A percentile compares a stretch with the other conserved stretches of the same genome.
Conservation (phyloP, 139 green algal genomes). For the Chlorella sorokiniana region DNA sequence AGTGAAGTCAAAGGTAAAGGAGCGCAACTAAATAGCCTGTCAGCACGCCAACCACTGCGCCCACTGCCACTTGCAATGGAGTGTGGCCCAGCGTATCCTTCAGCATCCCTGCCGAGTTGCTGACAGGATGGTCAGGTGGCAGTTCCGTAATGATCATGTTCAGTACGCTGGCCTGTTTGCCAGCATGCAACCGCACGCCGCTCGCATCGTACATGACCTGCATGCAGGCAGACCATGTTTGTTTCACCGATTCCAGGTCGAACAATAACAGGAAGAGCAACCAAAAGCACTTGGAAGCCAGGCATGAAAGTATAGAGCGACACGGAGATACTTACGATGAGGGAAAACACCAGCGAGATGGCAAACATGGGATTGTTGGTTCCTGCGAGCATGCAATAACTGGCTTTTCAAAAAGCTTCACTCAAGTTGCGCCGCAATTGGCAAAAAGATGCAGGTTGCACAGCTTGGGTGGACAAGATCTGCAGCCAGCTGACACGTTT, state of each 20-base stretch:
- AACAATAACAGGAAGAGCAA: background rate
- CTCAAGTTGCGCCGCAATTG: too few species aligned
- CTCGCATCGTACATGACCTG: slow-evolving; percentile 93
- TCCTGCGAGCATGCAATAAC: too few species aligned
- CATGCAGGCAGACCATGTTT: background rate
- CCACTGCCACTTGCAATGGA: slow-evolving; percentile 56
- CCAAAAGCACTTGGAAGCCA: background rate
- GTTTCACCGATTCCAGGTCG: too few species aligned
- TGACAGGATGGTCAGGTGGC: slow-evolving; percentile 76
- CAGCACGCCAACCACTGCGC: slow-evolving; percentile 43
- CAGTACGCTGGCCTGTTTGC: slow-evolving; percentile 94
- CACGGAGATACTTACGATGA: slow-evolving; percentile 57
- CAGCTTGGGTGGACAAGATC: too few species aligned
- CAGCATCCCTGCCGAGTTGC: slow-evolving; percentile 44
- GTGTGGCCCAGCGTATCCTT: slow-evolving; percentile 84
- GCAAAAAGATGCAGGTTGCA: too few species aligned
- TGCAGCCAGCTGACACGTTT: too few species aligned
- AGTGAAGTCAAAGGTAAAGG: slow-evolving; percentile 19
- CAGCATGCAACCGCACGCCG: slow-evolving; percentile 91
- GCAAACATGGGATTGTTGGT: slow-evolving; percentile 70
- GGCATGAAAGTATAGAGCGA: background rate
- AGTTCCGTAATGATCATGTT: slow-evolving; percentile 89
- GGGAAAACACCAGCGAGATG: slow-evolving; percentile 65
- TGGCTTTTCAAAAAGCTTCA: too few species aligned
- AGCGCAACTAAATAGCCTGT: slow-evolving; percentile 44